Evolutionary conservation across 176 grass and related monocot species (phyloP), one percentile per base, ranked within the genome.

Genomic region (Triticum urartu): DNA sequence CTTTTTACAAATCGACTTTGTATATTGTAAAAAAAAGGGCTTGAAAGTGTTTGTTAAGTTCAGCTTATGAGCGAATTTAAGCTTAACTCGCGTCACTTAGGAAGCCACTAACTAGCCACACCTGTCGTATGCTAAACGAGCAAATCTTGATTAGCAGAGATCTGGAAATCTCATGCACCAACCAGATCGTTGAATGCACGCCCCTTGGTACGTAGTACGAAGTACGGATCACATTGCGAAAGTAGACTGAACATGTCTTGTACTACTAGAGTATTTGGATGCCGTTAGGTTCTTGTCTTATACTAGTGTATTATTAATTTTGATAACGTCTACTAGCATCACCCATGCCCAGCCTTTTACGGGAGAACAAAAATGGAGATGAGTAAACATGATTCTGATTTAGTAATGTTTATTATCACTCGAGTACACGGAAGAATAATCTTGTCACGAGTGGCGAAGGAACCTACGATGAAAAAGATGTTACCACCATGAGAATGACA

Each of bases 91-190:
- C 56, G 14, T 30, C 20, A 70, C 68, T n/a, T 72, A 21, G 21
- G 21, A 45, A 73, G 26, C 24, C 39, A 45, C 39, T 45, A 43
- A 45, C 5, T 45, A 25, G 21, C 2, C 39, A 26, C 70, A 45
- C 5, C 70, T 7, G 4, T 39, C 21, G 2, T 15, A 26, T 45
- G 22, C 13, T 45, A 11, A 4, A 14, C 14, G 70, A 45, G 8
- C 12, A 73, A 26, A 73, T 73, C 70, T 45, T 73, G 10, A 43
- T 72, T 7, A 73, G 1, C n/a, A 62, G 52, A 62, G 68, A 74
- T 74, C 50, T 45, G 24, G 58, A 83, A 83, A 83, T 83, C 69
- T 74, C 52, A 45, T 74, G 10, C 81, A 63, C 69, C 81, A 74
- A 63, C 81, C 54, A 62, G 26, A 84, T 74, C 69, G 54, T 74